Evolutionary conservation across 2,329 filamentous ascomycete genomes (phyloP).

Genomic region (Penicillium sp.): DNA sequence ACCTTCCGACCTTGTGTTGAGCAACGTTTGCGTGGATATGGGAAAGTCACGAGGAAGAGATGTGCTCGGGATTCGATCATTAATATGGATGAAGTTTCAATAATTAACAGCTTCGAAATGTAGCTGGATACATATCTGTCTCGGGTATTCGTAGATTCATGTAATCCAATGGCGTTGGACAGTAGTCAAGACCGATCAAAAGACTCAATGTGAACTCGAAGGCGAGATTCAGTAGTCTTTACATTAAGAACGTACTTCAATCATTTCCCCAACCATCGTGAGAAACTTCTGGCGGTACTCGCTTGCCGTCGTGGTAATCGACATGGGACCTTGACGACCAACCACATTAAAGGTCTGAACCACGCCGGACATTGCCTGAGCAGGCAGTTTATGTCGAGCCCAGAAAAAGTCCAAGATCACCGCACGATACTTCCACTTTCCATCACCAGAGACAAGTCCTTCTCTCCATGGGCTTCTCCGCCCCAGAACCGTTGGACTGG

Average conservation of each 20-base stretch:
- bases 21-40: too few species aligned
- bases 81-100: too few species aligned
- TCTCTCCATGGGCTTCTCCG: conserved; percentile 51
- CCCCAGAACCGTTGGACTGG: conserved; percentile 30
- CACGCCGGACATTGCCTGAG: conserved; percentile 60
- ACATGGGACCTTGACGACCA: conserved; percentile 63
- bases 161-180: too few species aligned
- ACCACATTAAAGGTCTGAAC: conserved; percentile 60
- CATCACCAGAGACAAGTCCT: conserved; percentile 56
- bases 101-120: too few species aligned
- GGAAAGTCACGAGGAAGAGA: too few species aligned
- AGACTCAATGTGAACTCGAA: too few species aligned
- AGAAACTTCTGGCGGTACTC: conserved; percentile 60
- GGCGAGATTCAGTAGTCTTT: too few species aligned
- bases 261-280: conserved; percentile 46
- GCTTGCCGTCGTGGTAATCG: conserved; percentile 61
- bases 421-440: conserved; percentile 61
- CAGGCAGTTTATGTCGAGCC: conserved; percentile 64
- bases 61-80: too few species aligned
- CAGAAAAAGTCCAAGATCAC: conserved; percentile 72
- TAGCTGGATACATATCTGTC: too few species aligned
- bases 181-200: too few species aligned
- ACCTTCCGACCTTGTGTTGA: too few species aligned
- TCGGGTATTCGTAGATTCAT: too few species aligned
- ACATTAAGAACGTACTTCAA: conserved; percentile 40